Evolutionary conservation across 148 eudicot species (phyloP), one percentile per base, ranked within the genome.

Genomic region (Amaranthus cruentus): DNA sequence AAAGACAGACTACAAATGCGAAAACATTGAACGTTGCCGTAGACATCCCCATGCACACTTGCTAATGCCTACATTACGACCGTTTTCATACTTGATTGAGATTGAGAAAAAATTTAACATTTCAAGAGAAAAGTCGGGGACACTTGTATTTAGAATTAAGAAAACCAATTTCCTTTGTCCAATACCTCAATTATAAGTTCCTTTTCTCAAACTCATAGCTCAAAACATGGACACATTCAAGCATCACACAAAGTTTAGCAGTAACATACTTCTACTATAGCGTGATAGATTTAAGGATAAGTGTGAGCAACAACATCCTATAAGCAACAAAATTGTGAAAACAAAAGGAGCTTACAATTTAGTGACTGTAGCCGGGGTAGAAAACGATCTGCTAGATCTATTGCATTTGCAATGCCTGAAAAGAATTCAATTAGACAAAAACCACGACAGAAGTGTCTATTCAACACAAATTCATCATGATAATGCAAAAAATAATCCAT

Each of bases 371-470:
- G 84, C 76, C 82, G 89, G 58, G 98, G 98, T 47, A 93, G 96
- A 86, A 93, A 93, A 12, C 94, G 88, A 65, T 93, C 94, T 62
- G 96, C 98, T 48, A 93, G 75, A 80, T 93, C 98, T 67, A 93
- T 90, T 59, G 94, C 89, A 82, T 93, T 93, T 50, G 98, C 93
- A 65, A 90, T 82, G 55, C 98, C 96, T 93, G 92, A 76, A 75
- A 80, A 59, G 70, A 71, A 12, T 72, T 55, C 58, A 74, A 56
- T 44, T 38, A 48, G 65, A 79, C 69, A 67, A 78, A 59, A 66
- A 67, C 56, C 56, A 54, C 52, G 57, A 10, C 52, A 59, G 21
- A 52, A 15, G 59, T 50, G 13, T 47, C 9, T 43, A n/a, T 60
- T 57, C 1, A 44, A 12, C 64, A 50, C 13, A 13, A 64, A 61